Evolutionary conservation across 306 rosid species (phyloP).

Genomic region (Amphicarpaea edgeworthii): DNA sequence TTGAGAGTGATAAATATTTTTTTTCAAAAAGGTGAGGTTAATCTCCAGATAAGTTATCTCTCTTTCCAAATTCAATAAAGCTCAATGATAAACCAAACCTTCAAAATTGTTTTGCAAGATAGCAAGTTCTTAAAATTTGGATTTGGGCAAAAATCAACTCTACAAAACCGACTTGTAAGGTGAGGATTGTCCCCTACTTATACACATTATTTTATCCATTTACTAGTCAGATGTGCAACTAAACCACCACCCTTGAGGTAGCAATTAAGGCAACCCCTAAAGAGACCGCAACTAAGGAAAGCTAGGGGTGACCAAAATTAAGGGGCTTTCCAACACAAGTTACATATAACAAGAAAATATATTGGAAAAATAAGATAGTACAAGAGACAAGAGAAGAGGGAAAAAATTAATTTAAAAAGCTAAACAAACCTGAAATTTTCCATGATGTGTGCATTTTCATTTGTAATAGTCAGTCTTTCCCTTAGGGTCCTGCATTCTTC

Average conservation of each 20-base stretch:
- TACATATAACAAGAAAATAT: neutral
- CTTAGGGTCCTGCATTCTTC: conserved; percentile 63
- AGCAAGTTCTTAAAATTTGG: too few species aligned
- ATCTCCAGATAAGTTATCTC: neutral
- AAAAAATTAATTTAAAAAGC: neutral
- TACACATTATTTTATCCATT: too few species aligned
- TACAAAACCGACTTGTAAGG: too few species aligned
- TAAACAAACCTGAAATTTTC: conserved; percentile 63
- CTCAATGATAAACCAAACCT: neutral
- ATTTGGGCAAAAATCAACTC: too few species aligned
- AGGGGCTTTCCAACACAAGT: too few species aligned
- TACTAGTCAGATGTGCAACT: too few species aligned
- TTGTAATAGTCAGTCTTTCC: conserved; percentile 51
- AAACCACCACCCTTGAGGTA: too few species aligned
- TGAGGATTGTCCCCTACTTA: too few species aligned
- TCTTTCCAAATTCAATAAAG: neutral
- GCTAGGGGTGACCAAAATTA: too few species aligned
- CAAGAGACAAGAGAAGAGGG: neutral
- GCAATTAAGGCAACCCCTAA: too few species aligned
- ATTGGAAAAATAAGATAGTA: neutral
- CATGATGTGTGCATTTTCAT: conserved; percentile 49
- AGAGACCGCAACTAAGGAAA: too few species aligned
- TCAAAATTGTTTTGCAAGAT: conserved; percentile 6
- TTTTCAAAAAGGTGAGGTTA: neutral
- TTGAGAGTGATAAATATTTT: neutral